These are phyloP conservation scores for Cyclotella choctawhatcheeana DNA, from an alignment of 108 stramenopile genomes.

Conservation along the genomic window DNA sequence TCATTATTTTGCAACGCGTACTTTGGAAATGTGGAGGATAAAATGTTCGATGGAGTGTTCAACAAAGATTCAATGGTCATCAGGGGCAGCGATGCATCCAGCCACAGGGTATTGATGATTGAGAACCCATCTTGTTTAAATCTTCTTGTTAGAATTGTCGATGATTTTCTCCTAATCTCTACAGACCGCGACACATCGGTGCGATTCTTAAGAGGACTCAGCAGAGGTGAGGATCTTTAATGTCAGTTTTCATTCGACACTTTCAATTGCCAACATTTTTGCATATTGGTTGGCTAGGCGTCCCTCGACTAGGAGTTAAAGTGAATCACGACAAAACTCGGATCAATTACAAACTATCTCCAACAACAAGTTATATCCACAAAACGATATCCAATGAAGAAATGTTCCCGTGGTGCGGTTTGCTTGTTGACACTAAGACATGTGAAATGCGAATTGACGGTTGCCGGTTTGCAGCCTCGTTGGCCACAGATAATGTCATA, in stretches of 20 bases:
- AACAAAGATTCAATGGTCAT: conserved; percentile 28
- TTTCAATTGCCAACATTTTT: neutral
- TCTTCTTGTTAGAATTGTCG: conserved; percentile 74
- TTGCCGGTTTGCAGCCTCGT: conserved; percentile 58
- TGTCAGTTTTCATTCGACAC: neutral
- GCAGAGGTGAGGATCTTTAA: conserved; percentile 25
- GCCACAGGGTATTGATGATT: conserved; percentile 13
- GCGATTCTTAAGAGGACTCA: conserved; percentile 66
- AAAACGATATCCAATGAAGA: neutral
- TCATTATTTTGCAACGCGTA: conserved; percentile 91
- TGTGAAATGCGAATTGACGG: conserved; percentile 80
- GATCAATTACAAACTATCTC: conserved; percentile 26
- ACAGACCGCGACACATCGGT: conserved; percentile 35
- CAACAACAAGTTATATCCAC: conserved; percentile 5
- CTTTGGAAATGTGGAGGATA: conserved; percentile 85
- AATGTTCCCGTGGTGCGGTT: conserved; percentile 88
- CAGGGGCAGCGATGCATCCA: conserved; percentile 14
- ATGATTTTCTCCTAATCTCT: conserved; percentile 87
- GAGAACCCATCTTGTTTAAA: conserved; percentile 23
- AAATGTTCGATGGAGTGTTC: conserved; percentile 61
- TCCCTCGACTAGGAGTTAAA: conserved; percentile 64
- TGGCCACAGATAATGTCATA: conserved; percentile 60
- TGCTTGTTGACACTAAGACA: conserved; percentile 78
- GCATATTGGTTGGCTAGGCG: conserved; percentile 26
- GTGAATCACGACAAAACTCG: conserved; percentile 78